Base-by-base conservation (phyloP, 805 yeast genomes). In the Nakazawaea populi region DNA sequence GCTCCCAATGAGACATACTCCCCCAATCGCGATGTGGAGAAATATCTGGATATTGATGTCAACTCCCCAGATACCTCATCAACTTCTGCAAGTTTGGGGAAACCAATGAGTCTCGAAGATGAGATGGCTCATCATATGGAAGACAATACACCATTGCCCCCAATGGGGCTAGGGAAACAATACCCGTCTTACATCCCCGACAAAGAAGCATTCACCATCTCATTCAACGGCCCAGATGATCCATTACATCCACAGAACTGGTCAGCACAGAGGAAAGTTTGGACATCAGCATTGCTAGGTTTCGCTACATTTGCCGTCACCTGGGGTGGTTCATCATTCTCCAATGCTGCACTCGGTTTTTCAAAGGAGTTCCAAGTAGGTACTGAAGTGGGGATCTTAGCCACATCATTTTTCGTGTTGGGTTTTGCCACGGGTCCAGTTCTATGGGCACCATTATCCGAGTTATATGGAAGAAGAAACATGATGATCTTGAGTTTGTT, bases 341-440 rank as follows among this genome's bases (percentile, higher is more conserved):
- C 96, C 1, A 74, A 85, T 32, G 86, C 84, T 4, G 71, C 80
- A 10, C 60, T 65, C 0, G 75, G 65, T 24, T 59, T 89, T 34
- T 64, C 76, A 56, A 69, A 57, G 45, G 67, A 74, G 41, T 91
- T 66, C 66, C 78, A 78, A 52, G 81, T 91, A 44, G 84, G 87
- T 40, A 54, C 60, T 6, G 86, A 82, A 9, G 90, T 83, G n/a
- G 85, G 86, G 10, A 77, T 87, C 27, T 73, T 92, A 44, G 87
- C 89, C 51, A 77, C 89, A 9, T 82, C 97, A 0, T 72, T 90
- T 27, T 91, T 80, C 59, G 97, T 91, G 14, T 67, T 89, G 43
- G 98, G 97, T 9, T 92, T 90, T 68, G 97, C 97, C 0, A 77
- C 89, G 0, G 97, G 97, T 24, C 97, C 98, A 4, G 73, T 91